Conservation (phyloP, 1,284 basidiomycete species). For the Amylostereum chailletii region DNA sequence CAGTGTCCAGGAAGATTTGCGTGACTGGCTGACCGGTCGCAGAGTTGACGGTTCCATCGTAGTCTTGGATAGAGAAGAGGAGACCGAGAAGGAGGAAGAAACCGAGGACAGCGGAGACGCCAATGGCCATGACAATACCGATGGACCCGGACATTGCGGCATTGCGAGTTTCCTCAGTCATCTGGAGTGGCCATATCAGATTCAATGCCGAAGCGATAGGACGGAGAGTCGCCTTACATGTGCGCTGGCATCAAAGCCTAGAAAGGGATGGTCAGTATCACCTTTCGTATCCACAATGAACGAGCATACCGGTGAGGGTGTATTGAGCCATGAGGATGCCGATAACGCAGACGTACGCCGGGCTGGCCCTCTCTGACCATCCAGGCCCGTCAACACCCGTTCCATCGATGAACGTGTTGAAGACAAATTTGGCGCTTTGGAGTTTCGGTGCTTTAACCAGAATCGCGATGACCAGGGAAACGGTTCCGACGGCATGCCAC, state of each 20-base stretch:
- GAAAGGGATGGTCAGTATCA: slow-evolving; percentile 3
- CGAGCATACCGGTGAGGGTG: slow-evolving; percentile 47
- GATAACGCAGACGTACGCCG: slow-evolving; percentile 61
- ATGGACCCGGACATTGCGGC: slow-evolving; percentile 60
- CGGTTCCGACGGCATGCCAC: slow-evolving; percentile 68
- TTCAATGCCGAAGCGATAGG: not conserved
- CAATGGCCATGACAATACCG: slow-evolving; percentile 65
- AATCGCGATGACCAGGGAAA: slow-evolving; percentile 54
- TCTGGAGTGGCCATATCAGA: slow-evolving; percentile 26
- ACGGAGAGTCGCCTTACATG: slow-evolving; percentile 34
- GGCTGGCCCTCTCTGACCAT: slow-evolving; percentile 60
- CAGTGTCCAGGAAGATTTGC: slow-evolving; percentile 69
- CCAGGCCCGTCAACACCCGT: slow-evolving; percentile 53
- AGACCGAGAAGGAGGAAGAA: slow-evolving; percentile 67
- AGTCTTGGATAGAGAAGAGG: slow-evolving; percentile 69
- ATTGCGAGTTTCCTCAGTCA: slow-evolving; percentile 74
- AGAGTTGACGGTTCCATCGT: slow-evolving; percentile 42
- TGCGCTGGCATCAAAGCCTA: slow-evolving; percentile 65
- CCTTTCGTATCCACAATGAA: not conserved
- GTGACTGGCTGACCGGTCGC: slow-evolving; percentile 61
- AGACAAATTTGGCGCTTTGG: slow-evolving; percentile 61
- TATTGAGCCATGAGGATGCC: slow-evolving; percentile 69
- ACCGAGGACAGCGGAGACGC: slow-evolving; percentile 64
- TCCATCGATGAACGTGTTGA: slow-evolving; percentile 59
- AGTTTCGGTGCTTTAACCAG: slow-evolving; percentile 63